phyloP scores from a whole-genome alignment of 441 rosid species.

The Erysimum pusillum region DNA sequence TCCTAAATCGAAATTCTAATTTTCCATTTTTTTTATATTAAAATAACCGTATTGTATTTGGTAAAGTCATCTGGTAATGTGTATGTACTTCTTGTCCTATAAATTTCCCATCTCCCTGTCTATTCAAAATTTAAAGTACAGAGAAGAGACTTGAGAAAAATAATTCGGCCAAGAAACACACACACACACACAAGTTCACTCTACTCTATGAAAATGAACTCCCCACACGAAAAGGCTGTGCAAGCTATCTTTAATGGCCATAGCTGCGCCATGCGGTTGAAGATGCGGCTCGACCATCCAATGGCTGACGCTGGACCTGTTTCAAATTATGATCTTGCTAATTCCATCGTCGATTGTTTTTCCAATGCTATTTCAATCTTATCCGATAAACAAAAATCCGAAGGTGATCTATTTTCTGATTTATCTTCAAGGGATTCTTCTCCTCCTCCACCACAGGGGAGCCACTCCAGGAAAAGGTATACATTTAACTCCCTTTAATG shows the following conservation, averaged over 20 bases:
- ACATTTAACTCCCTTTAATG: neutral
- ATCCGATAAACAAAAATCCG: conserved; percentile 8
- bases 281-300: conserved; percentile 32
- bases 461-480: conserved; percentile 41
- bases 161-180: neutral
- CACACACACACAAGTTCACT: conserved; percentile 12
- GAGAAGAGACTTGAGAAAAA: conserved; percentile 19
- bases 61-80: neutral
- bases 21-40: neutral
- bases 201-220: conserved; percentile 22
- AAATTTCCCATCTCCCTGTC: conserved; percentile 23
- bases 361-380: conserved; percentile 36
- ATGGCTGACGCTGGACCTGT: conserved; percentile 18
- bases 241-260: conserved; percentile 41
- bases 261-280: conserved; percentile 41
- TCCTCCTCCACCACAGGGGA: conserved; percentile 10
- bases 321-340: conserved; percentile 40
- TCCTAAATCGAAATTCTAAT: neutral
- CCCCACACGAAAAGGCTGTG: conserved; percentile 21
- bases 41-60: conserved; percentile 12
- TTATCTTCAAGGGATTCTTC: conserved; percentile 28
- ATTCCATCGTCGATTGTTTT: conserved; percentile 31
- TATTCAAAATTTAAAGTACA: neutral
- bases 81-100: conserved; percentile 26
- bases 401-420: conserved; percentile 15